These are phyloP conservation scores for Sedum album DNA, from an alignment of 164 flowering plant genomes.

Conservation along the genomic window DNA sequence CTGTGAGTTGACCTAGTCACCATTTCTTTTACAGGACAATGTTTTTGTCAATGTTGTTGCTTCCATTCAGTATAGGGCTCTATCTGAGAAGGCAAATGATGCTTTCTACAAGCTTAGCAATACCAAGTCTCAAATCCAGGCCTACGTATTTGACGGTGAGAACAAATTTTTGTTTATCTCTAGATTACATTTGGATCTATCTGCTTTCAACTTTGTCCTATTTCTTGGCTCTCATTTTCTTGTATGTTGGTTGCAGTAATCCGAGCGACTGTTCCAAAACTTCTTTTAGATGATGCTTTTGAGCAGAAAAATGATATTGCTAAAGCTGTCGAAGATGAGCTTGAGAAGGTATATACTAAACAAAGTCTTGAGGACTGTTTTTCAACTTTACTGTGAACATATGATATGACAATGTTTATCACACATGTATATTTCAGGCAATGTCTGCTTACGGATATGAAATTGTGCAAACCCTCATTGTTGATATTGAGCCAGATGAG, in stretches of 20 bases:
- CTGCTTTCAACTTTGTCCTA: not conserved
- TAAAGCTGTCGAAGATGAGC: constrained; percentile 68
- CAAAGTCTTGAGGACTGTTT: not conserved
- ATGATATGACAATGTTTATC: not conserved
- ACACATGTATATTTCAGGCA: not conserved
- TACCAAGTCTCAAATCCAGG: constrained; percentile 54
- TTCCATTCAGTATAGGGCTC: not conserved
- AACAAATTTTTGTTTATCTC: not conserved
- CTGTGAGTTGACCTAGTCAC: not conserved
- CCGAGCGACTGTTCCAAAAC: constrained; percentile 66
- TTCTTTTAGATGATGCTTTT: constrained; percentile 53
- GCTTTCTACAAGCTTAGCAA: constrained; percentile 45
- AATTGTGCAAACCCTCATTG: constrained; percentile 8
- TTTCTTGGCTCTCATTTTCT: not conserved
- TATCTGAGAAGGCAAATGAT: not conserved
- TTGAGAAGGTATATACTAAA: constrained; percentile 43
- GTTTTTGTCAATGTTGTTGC: constrained; percentile 76
- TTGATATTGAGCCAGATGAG: constrained; percentile 8
- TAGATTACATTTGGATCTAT: not conserved
- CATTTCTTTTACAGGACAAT: constrained; percentile 43
- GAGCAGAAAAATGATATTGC: constrained; percentile 78
- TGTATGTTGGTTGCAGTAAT: constrained; percentile 26
- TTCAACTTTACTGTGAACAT: not conserved
- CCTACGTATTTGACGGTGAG: constrained; percentile 77
- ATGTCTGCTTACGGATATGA: constrained; percentile 7